Conservation (phyloP, 1,139 yeast species). For the Taiozyma onychis region DNA sequence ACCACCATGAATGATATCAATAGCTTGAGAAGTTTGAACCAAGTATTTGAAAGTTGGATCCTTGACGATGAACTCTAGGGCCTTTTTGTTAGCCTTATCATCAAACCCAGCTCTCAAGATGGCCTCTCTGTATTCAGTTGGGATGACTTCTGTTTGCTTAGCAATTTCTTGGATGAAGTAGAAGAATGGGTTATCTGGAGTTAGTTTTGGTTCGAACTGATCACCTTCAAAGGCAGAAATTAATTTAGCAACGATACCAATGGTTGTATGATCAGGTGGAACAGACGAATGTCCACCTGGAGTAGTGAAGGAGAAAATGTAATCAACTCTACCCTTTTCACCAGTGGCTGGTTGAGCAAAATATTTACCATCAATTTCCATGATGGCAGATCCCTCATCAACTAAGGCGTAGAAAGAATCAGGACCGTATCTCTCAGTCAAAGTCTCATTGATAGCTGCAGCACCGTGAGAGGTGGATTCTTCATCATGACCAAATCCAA, state of each 20-base stretch:
- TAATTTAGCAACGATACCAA: constrained; percentile 60
- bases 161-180: constrained; percentile 44
- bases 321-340: constrained; percentile 62
- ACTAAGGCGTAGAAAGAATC: constrained; percentile 51
- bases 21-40: constrained; percentile 46
- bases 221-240: constrained; percentile 43
- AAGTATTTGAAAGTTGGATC: constrained; percentile 26
- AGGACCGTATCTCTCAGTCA: constrained; percentile 47
- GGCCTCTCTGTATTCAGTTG: constrained; percentile 18
- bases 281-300: constrained; percentile 71
- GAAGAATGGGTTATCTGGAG: constrained; percentile 42
- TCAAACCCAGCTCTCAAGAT: constrained; percentile 38
- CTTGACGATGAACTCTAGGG: constrained; percentile 27
- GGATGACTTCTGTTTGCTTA: constrained; percentile 27
- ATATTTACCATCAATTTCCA: constrained; percentile 37
- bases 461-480: constrained; percentile 65
- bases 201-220: constrained; percentile 40
- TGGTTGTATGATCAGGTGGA: constrained; percentile 72
- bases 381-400: constrained; percentile 46
- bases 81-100: constrained; percentile 32
- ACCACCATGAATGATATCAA: constrained; percentile 49
- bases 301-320: constrained; percentile 41
- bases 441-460: constrained; percentile 32
- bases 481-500: constrained; percentile 71
- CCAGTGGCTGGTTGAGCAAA: constrained; percentile 56